Evolutionary conservation across 306 rosid species (phyloP).

Genomic region (Prinsepia uniflora): DNA sequence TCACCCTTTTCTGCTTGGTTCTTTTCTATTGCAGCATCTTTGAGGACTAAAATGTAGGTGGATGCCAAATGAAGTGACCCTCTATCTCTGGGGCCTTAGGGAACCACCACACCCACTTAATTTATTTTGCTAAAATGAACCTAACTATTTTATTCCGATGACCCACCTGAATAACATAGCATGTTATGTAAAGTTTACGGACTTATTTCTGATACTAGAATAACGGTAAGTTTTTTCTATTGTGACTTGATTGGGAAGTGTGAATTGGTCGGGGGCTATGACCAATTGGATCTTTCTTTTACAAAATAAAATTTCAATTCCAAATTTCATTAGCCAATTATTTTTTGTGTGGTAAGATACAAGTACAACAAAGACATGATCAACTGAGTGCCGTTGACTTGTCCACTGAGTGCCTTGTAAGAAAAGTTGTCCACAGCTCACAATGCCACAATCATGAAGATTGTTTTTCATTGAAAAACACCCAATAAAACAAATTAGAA

Average conservation of each 20-base stretch:
- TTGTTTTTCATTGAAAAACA: slow-evolving; percentile 1
- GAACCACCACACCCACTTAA: slow-evolving; percentile 35
- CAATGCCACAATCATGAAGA: neutral
- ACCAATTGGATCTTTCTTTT: no score
- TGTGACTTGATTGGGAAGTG: no score
- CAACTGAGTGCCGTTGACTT: neutral
- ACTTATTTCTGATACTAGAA: no score
- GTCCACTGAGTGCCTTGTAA: slow-evolving; percentile 8
- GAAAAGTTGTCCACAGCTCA: slow-evolving; percentile 15
- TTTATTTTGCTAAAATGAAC: neutral
- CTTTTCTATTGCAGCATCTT: slow-evolving; percentile 21
- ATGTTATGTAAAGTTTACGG: no score
- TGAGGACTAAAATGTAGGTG: neutral
- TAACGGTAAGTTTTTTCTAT: no score
- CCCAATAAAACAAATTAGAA: neutral
- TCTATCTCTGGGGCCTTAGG: slow-evolving; percentile 11
- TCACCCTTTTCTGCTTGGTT: slow-evolving; percentile 26
- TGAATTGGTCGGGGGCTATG: no score
- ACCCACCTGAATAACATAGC: no score
- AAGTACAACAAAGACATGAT: neutral
- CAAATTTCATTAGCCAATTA: no score
- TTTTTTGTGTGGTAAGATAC: no score
- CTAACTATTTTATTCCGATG: no score
- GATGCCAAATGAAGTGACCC: neutral
- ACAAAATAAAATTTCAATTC: no score